Evolutionary conservation across 176 grass and related monocot species (phyloP), one percentile per base, ranked within the genome.

Genomic region (Aegilops bicornis): DNA sequence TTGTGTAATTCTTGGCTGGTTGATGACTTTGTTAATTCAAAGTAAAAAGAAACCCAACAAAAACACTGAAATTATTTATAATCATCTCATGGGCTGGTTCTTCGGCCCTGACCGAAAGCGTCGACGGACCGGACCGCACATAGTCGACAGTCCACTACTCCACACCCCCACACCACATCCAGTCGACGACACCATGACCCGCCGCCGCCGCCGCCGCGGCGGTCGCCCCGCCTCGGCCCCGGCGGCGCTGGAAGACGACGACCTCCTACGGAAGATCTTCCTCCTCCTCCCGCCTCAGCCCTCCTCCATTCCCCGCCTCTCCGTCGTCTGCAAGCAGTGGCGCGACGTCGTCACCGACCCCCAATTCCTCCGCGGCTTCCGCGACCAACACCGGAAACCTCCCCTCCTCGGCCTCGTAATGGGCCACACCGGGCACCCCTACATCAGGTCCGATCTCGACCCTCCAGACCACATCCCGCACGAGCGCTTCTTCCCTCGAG

Each of bases 361-460:
- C 31, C 76, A 20, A 0, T 59, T 60, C 11, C 76, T 78, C 31
- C 76, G 54, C 31, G 52, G 54, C 54, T 78, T 78, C 54, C 76
- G 54, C 76, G 76, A 58, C 36, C 69, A 25, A 69, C 69, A 75
- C 69, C 56, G 35, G 23, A 22, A 31, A 10, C 67, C 54, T 4
- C 82, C 69, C 16, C 35, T 74, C 6, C 82, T 84, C 82, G 82
- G 82, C 11, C 59, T 83, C 69, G 54, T 74, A 52, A 42, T 17
- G 52, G 0, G 35, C 0, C 9, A 3, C 23, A 22, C 4, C 9
- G 35, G 52, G 0, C 0, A 0, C 0, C 40, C 27, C 16, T 62
- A 37, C 69, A 74, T 82, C 65, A 69, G 52, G 23, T 27, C 68
- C 10, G 17, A 37, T 11, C 24, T 45, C 13, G 54, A 30, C 1